phyloP scores from a whole-genome alignment of 2,329 filamentous ascomycete species.

The Penicillium oxalicum region DNA sequence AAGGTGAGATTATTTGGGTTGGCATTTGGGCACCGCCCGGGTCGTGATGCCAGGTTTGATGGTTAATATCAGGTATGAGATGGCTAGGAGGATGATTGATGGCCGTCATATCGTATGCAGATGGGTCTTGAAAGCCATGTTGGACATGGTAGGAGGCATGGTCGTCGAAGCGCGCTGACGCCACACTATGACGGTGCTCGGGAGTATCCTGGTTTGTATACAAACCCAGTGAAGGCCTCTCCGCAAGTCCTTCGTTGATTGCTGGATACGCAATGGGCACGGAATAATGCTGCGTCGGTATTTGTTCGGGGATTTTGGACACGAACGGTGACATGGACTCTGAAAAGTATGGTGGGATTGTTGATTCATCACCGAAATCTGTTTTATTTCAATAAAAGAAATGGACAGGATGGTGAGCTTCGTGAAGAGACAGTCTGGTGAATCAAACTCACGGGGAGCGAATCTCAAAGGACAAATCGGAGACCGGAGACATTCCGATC shows the following conservation, averaged over 20 bases:
- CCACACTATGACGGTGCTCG: not conserved
- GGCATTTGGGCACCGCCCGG: not conserved
- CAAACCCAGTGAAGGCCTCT: not conserved
- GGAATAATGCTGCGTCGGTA: conserved; percentile 2
- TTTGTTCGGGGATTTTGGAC: conserved; percentile 6
- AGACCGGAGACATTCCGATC: too few species aligned
- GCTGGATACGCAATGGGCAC: not conserved
- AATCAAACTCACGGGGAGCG: too few species aligned
- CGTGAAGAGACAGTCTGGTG: not conserved
- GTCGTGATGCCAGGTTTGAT: too few species aligned
- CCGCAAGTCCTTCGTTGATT: not conserved
- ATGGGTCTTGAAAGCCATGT: too few species aligned
- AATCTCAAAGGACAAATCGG: too few species aligned
- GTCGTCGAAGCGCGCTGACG: not conserved
- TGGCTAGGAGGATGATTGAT: too few species aligned
- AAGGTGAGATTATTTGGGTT: not conserved
- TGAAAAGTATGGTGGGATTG: conserved; percentile 3
- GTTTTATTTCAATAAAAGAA: not conserved
- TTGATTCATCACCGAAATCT: conserved; percentile 7
- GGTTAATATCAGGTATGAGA: too few species aligned
- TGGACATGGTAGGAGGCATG: not conserved
- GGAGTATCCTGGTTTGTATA: not conserved
- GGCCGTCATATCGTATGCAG: too few species aligned
- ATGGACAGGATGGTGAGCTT: not conserved
- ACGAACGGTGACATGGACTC: not conserved